Base-by-base conservation (phyloP, 2,329 filamentous ascomycete species). In the Grosmannia clavigera region DNA sequence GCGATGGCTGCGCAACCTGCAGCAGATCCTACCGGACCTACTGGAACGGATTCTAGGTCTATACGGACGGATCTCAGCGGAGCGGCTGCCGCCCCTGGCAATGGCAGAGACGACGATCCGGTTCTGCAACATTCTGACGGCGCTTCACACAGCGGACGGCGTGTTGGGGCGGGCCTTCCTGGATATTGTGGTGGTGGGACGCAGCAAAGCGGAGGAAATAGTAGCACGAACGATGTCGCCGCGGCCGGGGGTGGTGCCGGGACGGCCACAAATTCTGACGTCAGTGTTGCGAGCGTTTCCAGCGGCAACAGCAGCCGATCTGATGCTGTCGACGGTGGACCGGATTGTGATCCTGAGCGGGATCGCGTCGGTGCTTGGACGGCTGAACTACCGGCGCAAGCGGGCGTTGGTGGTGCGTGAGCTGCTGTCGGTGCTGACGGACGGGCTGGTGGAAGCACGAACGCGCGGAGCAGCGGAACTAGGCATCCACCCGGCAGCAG, bases 381-480 rank as follows among this genome's bases (percentile, higher is more conserved):
- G 83, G 6, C 73, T 99, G 9, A 90, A 89, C 1, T 82, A 92
- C 62, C 84, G 91, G 61, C 82, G 94, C 61, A 97, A 96, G 74
- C 95, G 95, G 72, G 91, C 89, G 5, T 87, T 97, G 74, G 84
- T 96, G 0, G 81, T 96, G 67, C 86, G 89, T 66, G 91, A 96
- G 68, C 79, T 97, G 57, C 81, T 99, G 10, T 86, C 85, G 3
- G 85, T 91, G 19, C 78, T 97, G 50, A 89, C 95, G 58, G 86
- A 86, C 40, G 91, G 89, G 3, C 78, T 99, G 10, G 86, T 96
- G 5, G 90, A 96, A 72, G 94, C 94, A 19, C 83, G 94, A 48
- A 96, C 95, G 55, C 81, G 92, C 55, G 92, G 92, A 38, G 94
- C 94, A 50, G 92, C 94, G n/a, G 94, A 97, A 69, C 89, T 94